Evolutionary conservation across 352 stramenopile species (phyloP).

Genomic region (Globisporangium parvum): DNA sequence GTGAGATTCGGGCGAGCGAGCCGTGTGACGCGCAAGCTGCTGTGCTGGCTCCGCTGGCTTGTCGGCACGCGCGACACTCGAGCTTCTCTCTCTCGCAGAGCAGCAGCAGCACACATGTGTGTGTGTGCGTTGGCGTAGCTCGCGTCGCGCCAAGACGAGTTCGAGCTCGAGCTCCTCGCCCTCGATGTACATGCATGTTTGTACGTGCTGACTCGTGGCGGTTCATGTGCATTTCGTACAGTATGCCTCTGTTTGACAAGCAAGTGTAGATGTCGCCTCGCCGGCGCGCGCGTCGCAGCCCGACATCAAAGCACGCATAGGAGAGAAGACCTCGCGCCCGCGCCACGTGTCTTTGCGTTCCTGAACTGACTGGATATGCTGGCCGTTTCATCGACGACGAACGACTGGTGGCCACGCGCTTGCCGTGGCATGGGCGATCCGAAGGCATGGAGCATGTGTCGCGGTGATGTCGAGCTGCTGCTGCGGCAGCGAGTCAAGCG

Average conservation of each 20-base stretch:
- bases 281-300: not conserved
- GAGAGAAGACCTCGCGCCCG: not conserved
- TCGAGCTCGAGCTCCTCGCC: not conserved
- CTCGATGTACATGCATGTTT: too few species aligned
- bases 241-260: not conserved
- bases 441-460: too few species aligned
- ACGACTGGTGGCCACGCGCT: not conserved
- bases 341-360: constrained; percentile 10
- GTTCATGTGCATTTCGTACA: not conserved
- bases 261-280: not conserved
- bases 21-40: not conserved
- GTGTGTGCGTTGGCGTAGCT: too few species aligned
- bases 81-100: too few species aligned
- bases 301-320: not conserved
- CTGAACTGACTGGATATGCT: constrained; percentile 3
- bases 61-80: not conserved
- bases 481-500: too few species aligned
- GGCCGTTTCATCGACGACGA: not conserved
- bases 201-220: not conserved
- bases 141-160: too few species aligned
- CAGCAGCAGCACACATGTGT: too few species aligned
- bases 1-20: not conserved
- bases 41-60: not conserved
- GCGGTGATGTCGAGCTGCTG: too few species aligned
- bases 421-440: too few species aligned